A percentile compares a stretch with the other conserved stretches of the same genome.
Evolutionary conservation across 2,329 filamentous ascomycete genomes (phyloP).

Genomic region (Exophiala lecanii-corni): DNA sequence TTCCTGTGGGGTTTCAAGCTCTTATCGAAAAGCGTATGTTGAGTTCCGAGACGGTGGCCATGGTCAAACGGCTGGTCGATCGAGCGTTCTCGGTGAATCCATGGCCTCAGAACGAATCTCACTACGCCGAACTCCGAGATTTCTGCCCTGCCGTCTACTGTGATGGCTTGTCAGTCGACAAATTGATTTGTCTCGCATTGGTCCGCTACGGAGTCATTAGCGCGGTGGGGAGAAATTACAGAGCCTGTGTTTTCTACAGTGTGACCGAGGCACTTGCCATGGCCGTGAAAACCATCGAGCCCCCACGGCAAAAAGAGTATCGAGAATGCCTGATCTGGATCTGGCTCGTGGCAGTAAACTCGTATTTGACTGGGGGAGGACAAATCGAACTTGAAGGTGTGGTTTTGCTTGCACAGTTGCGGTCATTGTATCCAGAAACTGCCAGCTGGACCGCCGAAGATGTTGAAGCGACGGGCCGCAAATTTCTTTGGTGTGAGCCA

Average conservation of each 20-base stretch:
- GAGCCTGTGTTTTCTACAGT: neutral
- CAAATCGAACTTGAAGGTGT: neutral
- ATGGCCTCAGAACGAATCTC: neutral
- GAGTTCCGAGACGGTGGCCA: neutral
- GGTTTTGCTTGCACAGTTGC: neutral
- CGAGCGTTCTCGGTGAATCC: neutral
- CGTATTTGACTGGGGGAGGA: neutral
- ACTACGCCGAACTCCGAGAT: neutral
- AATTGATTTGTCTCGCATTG: neutral
- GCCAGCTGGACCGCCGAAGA: neutral
- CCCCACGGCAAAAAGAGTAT: neutral
- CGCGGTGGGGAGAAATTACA: neutral
- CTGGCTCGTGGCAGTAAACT: slow-evolving; percentile 1
- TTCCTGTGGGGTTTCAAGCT: neutral
- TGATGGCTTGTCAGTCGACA: neutral
- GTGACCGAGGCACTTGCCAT: neutral
- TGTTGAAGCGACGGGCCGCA: neutral
- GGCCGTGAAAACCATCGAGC: neutral
- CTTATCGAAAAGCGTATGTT: neutral
- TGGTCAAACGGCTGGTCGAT: neutral
- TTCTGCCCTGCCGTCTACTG: neutral
- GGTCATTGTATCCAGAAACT: neutral
- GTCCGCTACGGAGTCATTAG: neutral
- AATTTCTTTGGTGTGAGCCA: neutral
- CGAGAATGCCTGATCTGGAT: slow-evolving; percentile 3